Conservation (phyloP, 2,329 filamentous ascomycete genomes). For the Metarhizium brunneum region DNA sequence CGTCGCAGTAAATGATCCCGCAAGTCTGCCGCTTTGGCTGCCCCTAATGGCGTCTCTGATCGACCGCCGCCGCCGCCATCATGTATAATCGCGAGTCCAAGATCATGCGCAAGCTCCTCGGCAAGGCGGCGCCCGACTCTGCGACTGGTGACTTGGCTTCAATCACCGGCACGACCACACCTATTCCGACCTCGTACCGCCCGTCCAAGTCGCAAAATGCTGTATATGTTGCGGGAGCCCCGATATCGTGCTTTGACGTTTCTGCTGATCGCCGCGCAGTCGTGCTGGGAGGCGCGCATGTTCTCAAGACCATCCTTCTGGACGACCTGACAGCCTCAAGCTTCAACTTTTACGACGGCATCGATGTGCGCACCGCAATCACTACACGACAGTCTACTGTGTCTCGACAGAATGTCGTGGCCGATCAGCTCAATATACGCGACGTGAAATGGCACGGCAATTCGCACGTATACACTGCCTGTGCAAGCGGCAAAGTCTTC, state of each 20-base stretch:
- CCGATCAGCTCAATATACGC: conserved; percentile 54
- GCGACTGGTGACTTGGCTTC: conserved; percentile 32
- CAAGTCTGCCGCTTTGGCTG: neutral
- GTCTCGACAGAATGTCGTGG: conserved; percentile 29
- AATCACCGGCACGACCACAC: conserved; percentile 35
- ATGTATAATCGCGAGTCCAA: conserved; percentile 46
- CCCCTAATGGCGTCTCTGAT: conserved; percentile 23
- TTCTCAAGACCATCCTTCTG: conserved; percentile 51
- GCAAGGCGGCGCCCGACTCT: conserved; percentile 40
- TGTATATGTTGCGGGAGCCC: conserved; percentile 39
- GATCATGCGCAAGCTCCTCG: conserved; percentile 53
- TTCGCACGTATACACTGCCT: conserved; percentile 51
- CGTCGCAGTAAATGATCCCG: neutral
- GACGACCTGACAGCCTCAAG: conserved; percentile 32
- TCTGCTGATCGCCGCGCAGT: conserved; percentile 47
- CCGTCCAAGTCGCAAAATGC: conserved; percentile 47
- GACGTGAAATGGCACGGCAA: conserved; percentile 51
- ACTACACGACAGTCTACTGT: conserved; percentile 35
- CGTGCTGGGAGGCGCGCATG: conserved; percentile 47
- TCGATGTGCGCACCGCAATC: conserved; percentile 50
- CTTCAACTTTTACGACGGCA: conserved; percentile 41
- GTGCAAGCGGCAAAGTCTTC: conserved; percentile 55
- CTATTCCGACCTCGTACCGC: conserved; percentile 32
- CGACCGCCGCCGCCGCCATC: conserved; percentile 17
- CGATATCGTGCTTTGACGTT: conserved; percentile 48